phyloP scores from a whole-genome alignment of 106 monocot species.

The Allium cepa region DNA sequence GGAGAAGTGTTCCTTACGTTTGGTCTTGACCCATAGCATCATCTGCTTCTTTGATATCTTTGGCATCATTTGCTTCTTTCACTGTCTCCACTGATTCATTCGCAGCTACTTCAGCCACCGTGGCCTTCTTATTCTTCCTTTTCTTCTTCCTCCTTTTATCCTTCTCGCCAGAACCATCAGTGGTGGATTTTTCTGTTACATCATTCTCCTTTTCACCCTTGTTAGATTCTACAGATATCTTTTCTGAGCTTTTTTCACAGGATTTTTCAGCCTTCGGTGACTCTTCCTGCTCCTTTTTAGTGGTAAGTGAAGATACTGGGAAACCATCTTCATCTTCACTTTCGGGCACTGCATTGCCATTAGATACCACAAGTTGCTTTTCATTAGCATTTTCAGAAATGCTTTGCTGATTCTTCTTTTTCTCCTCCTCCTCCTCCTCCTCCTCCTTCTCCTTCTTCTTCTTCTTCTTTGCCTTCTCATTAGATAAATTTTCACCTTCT shows the following conservation, averaged over 20 bases:
- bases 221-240: neutral
- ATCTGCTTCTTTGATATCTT: neutral
- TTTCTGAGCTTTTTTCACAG: conserved; percentile 2
- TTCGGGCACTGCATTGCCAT: conserved; percentile 20
- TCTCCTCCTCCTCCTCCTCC: neutral
- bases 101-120: conserved; percentile 7
- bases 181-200: neutral
- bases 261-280: conserved; percentile 17
- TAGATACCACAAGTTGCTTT: conserved; percentile 31
- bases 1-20: conserved; percentile 10
- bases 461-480: conserved; percentile 33
- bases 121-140: conserved; percentile 25
- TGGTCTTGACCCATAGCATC: conserved; percentile 3
- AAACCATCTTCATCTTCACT: conserved; percentile 99
- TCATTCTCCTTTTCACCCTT: neutral
- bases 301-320: conserved; percentile 38
- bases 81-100: conserved; percentile 5
- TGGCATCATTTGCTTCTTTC: conserved; percentile 6
- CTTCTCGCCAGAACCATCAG: conserved; percentile 14
- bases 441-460: conserved; percentile 25
- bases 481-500: conserved; percentile 55
- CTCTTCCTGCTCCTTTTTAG: conserved; percentile 44
- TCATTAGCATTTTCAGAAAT: conserved; percentile 37
- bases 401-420: conserved; percentile 32
- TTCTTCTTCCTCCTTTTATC: conserved; percentile 26